Evolutionary conservation across 139 green algal species (phyloP).

Genomic region (Diplosphaera chodatii): DNA sequence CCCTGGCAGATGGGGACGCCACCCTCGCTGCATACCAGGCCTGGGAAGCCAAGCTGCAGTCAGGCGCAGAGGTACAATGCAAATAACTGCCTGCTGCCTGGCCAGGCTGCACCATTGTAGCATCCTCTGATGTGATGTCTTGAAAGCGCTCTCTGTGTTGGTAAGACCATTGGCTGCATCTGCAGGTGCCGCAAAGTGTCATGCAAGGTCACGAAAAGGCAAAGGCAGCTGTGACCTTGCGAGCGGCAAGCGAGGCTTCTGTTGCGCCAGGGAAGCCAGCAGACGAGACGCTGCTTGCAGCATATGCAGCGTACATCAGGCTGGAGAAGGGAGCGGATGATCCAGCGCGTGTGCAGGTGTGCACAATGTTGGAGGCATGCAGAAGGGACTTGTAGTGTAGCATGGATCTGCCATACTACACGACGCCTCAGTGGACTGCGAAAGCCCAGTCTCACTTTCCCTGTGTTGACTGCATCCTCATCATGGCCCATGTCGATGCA

Average conservation of each 20-base stretch:
- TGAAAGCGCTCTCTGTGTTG: no score
- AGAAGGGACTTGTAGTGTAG: no score
- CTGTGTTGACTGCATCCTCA: no score
- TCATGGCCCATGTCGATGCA: neutral
- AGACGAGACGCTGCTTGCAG: conserved; percentile 56
- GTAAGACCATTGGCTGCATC: neutral
- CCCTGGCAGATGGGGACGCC: conserved; percentile 27
- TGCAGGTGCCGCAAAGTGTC: conserved; percentile 23
- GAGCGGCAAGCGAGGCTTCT: conserved; percentile 45
- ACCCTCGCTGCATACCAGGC: conserved; percentile 48
- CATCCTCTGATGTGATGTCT: neutral
- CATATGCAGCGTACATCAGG: conserved; percentile 72
- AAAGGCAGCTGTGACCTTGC: conserved; percentile 29
- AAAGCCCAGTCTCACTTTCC: no score
- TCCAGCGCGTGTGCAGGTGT: conserved; percentile 42
- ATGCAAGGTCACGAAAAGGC: conserved; percentile 33
- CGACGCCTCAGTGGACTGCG: no score
- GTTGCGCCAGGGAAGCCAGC: conserved; percentile 24
- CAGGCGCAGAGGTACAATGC: neutral
- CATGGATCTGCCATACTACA: no score
- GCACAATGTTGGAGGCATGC: no score
- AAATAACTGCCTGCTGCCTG: no score
- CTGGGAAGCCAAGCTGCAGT: conserved; percentile 48
- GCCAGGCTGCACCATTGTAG: no score
- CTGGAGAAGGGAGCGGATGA: conserved; percentile 41